phyloP scores from a whole-genome alignment of 208 protist species.

The Naegleria gruberi region DNA sequence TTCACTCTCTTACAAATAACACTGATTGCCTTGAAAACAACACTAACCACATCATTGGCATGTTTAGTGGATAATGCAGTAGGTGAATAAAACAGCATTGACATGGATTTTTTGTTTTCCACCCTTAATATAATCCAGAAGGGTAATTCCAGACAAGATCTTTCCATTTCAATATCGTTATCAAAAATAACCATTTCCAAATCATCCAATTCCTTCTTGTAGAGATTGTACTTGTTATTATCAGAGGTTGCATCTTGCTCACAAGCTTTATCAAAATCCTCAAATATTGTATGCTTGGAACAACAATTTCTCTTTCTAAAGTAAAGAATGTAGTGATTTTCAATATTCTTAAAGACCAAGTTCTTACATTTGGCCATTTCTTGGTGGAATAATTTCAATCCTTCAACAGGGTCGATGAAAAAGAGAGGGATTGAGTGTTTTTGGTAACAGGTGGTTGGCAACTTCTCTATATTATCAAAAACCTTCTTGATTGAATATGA shows the following conservation, averaged over 20 bases:
- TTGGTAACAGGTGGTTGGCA: neutral
- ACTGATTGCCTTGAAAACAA: neutral
- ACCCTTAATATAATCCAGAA: neutral
- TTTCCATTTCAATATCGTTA: neutral
- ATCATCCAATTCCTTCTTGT: neutral
- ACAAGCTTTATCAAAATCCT: neutral
- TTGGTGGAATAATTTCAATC: neutral
- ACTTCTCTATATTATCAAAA: neutral
- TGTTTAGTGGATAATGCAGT: neutral
- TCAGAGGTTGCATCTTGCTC: neutral
- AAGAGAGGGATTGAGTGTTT: neutral
- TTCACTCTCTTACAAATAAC: conserved; percentile 31
- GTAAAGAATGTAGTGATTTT: neutral
- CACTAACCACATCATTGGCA: neutral
- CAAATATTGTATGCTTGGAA: neutral
- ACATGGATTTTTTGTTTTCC: neutral
- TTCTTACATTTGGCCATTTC: neutral
- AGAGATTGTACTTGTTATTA: neutral
- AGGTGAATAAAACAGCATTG: neutral
- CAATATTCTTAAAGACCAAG: neutral
- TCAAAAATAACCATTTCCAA: neutral
- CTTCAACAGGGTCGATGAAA: neutral
- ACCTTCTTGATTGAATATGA: conserved; percentile 4
- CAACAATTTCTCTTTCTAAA: conserved; percentile 3
- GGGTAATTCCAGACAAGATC: neutral